Conservation (phyloP, 2,329 filamentous ascomycete species). For the Penicillium polonicum region DNA sequence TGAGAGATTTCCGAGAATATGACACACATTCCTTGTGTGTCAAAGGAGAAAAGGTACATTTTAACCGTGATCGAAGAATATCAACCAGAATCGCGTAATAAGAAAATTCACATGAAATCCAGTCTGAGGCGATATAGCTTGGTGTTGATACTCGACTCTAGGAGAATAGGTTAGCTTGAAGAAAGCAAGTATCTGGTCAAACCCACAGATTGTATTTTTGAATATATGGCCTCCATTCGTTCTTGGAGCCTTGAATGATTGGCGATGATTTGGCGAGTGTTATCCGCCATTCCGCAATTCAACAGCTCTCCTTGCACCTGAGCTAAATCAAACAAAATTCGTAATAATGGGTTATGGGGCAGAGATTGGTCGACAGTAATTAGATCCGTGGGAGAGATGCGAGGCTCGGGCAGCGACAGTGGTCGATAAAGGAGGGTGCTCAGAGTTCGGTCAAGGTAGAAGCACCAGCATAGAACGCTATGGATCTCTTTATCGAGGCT, state of each 20-base stretch:
- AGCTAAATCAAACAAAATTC: constrained; percentile 14
- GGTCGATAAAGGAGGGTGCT: constrained; percentile 26
- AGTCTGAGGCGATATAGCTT: constrained; percentile 16
- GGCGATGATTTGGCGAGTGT: constrained; percentile 15
- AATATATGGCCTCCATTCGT: constrained; percentile 20
- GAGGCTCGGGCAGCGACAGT: constrained; percentile 21
- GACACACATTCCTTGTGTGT: constrained; percentile 25
- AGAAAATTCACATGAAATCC: constrained; percentile 25
- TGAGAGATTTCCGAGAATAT: constrained; percentile 19
- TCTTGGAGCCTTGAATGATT: constrained; percentile 17
- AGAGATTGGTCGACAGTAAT: not conserved
- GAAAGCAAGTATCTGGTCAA: not conserved
- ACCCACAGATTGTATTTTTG: constrained; percentile 20
- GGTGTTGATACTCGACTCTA: constrained; percentile 15
- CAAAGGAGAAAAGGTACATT: constrained; percentile 17
- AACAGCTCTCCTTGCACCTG: constrained; percentile 18
- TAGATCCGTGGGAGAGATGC: constrained; percentile 7
- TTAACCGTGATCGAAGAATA: constrained; percentile 26
- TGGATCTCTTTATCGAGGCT: constrained; percentile 20
- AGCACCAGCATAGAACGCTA: constrained; percentile 28
- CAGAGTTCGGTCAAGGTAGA: constrained; percentile 28
- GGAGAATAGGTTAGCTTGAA: not conserved
- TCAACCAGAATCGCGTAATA: constrained; percentile 29
- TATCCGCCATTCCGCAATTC: constrained; percentile 1
- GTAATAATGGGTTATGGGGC: constrained; percentile 14